phyloP scores from a whole-genome alignment of 2,329 filamentous ascomycete genomes.

The Fragosphaeria purpurea region DNA sequence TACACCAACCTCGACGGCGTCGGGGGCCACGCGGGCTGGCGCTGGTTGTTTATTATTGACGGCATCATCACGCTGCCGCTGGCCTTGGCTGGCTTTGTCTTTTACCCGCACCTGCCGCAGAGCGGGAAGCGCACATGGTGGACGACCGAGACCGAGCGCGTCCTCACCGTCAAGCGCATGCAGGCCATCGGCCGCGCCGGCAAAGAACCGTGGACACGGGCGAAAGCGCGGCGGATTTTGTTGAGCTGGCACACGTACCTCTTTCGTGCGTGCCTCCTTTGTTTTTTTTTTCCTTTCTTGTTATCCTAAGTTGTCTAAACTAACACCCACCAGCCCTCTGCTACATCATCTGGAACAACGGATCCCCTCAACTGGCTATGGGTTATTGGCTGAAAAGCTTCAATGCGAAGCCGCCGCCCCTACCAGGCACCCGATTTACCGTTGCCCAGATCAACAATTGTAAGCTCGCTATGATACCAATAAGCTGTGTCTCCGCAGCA shows the following conservation, averaged over 20 bases:
- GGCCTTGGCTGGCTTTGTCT: constrained; percentile 38
- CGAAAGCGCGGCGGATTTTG: constrained; percentile 23
- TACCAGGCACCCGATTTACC: constrained; percentile 24
- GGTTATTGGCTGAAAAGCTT: constrained; percentile 33
- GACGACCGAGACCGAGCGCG: constrained; percentile 23
- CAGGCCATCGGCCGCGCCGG: constrained; percentile 25
- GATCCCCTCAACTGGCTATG: constrained; percentile 24
- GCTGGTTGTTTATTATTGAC: constrained; percentile 41
- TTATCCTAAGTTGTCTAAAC: no score
- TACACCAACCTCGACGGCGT: constrained; percentile 43
- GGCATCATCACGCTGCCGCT: constrained; percentile 29
- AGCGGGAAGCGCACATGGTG: constrained; percentile 26
- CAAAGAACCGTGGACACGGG: constrained; percentile 24
- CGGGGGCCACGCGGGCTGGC: constrained; percentile 37
- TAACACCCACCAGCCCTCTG: constrained; percentile 16
- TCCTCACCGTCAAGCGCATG: constrained; percentile 24
- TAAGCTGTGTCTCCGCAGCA: no score
- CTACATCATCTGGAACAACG: constrained; percentile 31
- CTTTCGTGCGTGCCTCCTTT: no score
- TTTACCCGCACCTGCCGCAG: constrained; percentile 39
- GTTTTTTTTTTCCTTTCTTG: no score
- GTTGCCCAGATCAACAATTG: constrained; percentile 24
- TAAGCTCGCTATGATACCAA: no score
- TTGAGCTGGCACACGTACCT: constrained; percentile 30
- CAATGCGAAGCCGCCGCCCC: constrained; percentile 21